A percentile compares a stretch with the other conserved stretches of the same genome.
Conservation (phyloP, 164 flowering plant species). For the Cinnamomum micranthum region DNA sequence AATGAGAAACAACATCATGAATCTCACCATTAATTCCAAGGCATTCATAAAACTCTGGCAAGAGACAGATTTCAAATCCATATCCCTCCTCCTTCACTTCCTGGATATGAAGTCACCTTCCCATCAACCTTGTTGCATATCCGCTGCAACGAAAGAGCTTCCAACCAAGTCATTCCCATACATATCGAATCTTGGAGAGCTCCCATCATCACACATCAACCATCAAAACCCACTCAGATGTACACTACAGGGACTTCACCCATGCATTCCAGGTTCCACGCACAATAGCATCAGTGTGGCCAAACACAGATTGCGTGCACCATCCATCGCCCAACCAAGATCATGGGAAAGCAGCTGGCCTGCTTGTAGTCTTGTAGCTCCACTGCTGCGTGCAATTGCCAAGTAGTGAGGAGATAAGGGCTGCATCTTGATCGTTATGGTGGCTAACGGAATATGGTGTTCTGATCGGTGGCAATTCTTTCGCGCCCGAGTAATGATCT, state of each 20-base stretch:
- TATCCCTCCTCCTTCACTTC: slow-evolving; percentile 76
- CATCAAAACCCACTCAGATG: slow-evolving; percentile 58
- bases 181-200: slow-evolving; percentile 85
- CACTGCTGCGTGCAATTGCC: slow-evolving; percentile 32
- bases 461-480: slow-evolving; percentile 28
- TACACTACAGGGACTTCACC: slow-evolving; percentile 52
- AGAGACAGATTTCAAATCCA: slow-evolving; percentile 68
- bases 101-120: slow-evolving; percentile 79
- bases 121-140: slow-evolving; percentile 74
- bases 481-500: slow-evolving; percentile 7
- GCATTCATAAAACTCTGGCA: slow-evolving; percentile 71
- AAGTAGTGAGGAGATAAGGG: slow-evolving; percentile 41
- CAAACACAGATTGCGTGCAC: slow-evolving; percentile 46
- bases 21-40: slow-evolving; percentile 36
- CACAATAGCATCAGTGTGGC: slow-evolving; percentile 41
- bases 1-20: slow-evolving; percentile 38
- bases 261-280: slow-evolving; percentile 43
- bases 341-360: slow-evolving; percentile 46
- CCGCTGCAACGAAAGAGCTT: slow-evolving; percentile 76
- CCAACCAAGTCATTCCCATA: slow-evolving; percentile 90
- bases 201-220: slow-evolving; percentile 70
- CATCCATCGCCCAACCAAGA: slow-evolving; percentile 54
- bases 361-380: slow-evolving; percentile 25
- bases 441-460: slow-evolving; percentile 33
- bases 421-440: slow-evolving; percentile 25